phyloP scores from a whole-genome alignment of 306 rosid species.

The Acmispon strigosus region DNA sequence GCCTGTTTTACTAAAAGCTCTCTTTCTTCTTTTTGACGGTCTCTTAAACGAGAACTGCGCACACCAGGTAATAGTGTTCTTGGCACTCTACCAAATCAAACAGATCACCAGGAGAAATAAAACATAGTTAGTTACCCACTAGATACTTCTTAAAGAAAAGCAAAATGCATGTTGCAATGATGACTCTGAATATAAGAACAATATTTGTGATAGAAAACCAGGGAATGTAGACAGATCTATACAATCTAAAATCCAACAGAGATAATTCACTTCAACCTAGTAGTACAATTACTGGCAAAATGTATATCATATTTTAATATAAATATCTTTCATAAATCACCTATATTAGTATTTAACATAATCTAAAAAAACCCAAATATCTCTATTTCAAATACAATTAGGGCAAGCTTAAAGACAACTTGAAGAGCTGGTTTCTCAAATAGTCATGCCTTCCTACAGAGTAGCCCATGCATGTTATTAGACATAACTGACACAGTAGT shows the following conservation, averaged over 20 bases:
- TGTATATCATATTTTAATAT: background rate
- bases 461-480: background rate
- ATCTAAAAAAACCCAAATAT: conserved; percentile 15
- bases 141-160: conserved; percentile 3
- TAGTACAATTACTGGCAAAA: background rate
- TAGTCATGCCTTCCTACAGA: background rate
- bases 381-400: conserved; percentile 1
- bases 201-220: conserved; percentile 6
- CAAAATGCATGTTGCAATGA: conserved; percentile 3
- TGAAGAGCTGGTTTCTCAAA: background rate
- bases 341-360: background rate
- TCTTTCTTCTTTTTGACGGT: conserved; percentile 85
- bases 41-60: conserved; percentile 81
- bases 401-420: background rate
- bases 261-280: conserved; percentile 7
- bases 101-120: conserved; percentile 30
- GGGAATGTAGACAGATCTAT: conserved; percentile 5
- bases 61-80: conserved; percentile 87
- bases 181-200: conserved; percentile 6
- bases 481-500: background rate
- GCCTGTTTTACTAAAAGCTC: conserved; percentile 78
- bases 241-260: background rate
- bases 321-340: conserved; percentile 1
- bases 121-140: background rate
- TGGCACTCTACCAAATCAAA: conserved; percentile 64